Conservation (phyloP, 169 alveolate species). For the Plasmodium gonderi region DNA sequence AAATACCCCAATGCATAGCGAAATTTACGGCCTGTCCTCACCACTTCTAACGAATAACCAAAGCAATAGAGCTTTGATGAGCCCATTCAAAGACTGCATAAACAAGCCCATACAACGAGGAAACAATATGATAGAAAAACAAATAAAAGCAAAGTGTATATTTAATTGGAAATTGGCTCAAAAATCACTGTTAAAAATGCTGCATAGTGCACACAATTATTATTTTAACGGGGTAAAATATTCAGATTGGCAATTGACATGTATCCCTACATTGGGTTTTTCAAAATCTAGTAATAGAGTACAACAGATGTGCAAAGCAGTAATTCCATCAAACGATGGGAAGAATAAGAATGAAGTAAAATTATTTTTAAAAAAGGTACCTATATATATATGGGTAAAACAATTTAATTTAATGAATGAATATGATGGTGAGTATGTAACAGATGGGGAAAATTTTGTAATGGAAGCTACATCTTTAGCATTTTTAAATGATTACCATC, state of each 20-base stretch:
- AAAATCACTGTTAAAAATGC: background rate
- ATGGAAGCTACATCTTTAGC: constrained; percentile 87
- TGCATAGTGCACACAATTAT: constrained; percentile 61
- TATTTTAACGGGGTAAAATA: constrained; percentile 76
- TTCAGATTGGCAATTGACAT: constrained; percentile 76
- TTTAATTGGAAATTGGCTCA: constrained; percentile 48
- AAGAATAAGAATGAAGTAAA: constrained; percentile 33
- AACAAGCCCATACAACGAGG: constrained; percentile 14
- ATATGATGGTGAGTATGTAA: constrained; percentile 83
- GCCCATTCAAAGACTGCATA: background rate
- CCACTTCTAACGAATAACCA: background rate
- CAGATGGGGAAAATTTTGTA: constrained; percentile 88
- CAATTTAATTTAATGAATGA: constrained; percentile 81
- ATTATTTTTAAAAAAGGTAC: constrained; percentile 82
- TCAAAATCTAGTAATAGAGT: constrained; percentile 82
- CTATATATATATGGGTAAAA: constrained; percentile 82
- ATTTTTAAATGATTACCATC: constrained; percentile 72
- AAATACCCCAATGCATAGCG: background rate
- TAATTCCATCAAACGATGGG: constrained; percentile 27
- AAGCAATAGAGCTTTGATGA: background rate
- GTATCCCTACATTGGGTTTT: constrained; percentile 81
- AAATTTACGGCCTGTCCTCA: background rate
- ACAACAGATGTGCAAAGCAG: constrained; percentile 78
- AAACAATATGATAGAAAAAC: constrained; percentile 32
- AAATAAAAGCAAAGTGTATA: constrained; percentile 34